These are phyloP conservation scores for Leptomonas pyrrhocoris DNA, from an alignment of 208 protist species.

Conservation along the genomic window DNA sequence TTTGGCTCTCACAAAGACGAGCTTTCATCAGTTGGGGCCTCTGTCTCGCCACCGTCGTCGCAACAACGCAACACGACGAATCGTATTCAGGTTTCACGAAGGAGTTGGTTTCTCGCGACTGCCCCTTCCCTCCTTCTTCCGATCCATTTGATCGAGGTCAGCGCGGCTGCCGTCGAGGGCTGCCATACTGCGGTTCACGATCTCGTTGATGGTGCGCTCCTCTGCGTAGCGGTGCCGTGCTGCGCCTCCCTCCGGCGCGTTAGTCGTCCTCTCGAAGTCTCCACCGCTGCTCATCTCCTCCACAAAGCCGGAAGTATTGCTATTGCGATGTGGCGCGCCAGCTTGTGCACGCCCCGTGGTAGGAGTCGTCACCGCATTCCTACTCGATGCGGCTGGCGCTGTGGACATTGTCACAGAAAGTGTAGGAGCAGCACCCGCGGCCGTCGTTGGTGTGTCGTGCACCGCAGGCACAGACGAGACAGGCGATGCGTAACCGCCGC, in stretches of 20 bases:
- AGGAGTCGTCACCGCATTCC: neutral
- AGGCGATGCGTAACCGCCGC: neutral
- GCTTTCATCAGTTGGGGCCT: no score
- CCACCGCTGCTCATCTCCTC: neutral
- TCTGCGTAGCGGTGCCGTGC: constrained; percentile 5
- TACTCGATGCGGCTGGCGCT: neutral
- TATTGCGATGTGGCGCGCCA: neutral
- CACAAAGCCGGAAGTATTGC: neutral
- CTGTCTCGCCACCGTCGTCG: no score
- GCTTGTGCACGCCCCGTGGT: neutral
- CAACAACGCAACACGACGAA: no score
- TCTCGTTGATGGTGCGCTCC: constrained; percentile 46
- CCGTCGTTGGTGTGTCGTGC: neutral
- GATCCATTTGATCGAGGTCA: constrained; percentile 2
- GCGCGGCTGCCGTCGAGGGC: constrained; percentile 26
- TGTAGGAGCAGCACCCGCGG: neutral
- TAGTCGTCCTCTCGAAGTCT: neutral
- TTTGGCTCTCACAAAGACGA: no score
- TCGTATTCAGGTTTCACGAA: no score
- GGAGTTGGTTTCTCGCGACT: no score
- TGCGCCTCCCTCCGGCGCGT: neutral
- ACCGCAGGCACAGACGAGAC: neutral
- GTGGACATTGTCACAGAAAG: neutral
- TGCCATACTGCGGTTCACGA: constrained; percentile 43
- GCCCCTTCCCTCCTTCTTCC: neutral